Conservation (phyloP, 2,329 filamentous ascomycete genomes). For the Fusarium virguliforme region DNA sequence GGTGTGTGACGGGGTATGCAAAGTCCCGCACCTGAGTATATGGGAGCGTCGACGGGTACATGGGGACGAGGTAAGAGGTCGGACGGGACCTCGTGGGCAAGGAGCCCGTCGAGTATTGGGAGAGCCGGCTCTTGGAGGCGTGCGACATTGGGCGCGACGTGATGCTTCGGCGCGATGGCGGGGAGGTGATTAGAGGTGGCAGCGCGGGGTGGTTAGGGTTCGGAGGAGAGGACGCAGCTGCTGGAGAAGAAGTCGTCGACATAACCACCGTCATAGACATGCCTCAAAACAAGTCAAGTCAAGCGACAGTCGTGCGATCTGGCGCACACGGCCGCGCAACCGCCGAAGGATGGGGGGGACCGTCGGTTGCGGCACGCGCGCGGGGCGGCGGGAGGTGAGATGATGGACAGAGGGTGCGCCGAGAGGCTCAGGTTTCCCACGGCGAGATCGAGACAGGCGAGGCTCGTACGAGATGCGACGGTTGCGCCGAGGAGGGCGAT, state of each 20-base stretch:
- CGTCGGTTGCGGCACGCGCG: conserved; percentile 38
- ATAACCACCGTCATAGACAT: conserved; percentile 67
- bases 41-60: conserved; percentile 86
- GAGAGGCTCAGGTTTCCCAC: conserved; percentile 27
- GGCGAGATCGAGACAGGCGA: conserved; percentile 31
- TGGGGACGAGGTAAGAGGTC: conserved; percentile 84
- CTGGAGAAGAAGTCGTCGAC: conserved; percentile 70
- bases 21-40: conserved; percentile 97
- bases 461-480: conserved; percentile 26
- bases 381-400: conserved; percentile 44
- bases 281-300: conserved; percentile 46
- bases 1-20: conserved; percentile 87
- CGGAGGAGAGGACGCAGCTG: conserved; percentile 61
- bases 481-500: conserved; percentile 34
- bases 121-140: conserved; percentile 85
- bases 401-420: conserved; percentile 36
- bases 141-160: conserved; percentile 80
- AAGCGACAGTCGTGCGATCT: conserved; percentile 52
- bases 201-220: conserved; percentile 70
- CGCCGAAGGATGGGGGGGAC: conserved; percentile 43
- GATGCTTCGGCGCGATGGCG: conserved; percentile 71
- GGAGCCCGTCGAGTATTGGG: conserved; percentile 85
- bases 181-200: conserved; percentile 72
- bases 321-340: conserved; percentile 52
- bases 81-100: conserved; percentile 81